These are phyloP conservation scores for Penicillium carneum DNA, from an alignment of 2,329 filamentous ascomycete genomes.

Conservation along the genomic window DNA sequence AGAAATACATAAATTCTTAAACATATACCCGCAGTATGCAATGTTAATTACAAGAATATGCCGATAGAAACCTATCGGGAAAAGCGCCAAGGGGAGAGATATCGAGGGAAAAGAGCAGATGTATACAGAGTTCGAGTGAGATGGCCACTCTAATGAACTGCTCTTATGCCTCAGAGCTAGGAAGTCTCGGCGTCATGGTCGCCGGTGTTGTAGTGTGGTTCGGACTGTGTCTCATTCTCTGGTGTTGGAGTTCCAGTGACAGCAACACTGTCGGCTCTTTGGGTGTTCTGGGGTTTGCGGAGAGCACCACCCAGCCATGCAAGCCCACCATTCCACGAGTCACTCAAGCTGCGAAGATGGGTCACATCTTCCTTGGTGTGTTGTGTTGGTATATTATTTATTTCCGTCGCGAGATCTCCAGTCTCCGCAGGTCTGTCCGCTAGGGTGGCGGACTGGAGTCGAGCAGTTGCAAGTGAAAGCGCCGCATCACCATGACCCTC, in stretches of 20 bases:
- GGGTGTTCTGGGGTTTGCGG: slow-evolving; percentile 25
- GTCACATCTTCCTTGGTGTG: slow-evolving; percentile 30
- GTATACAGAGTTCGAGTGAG: slow-evolving; percentile 15
- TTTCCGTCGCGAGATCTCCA: slow-evolving; percentile 31
- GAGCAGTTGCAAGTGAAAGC: slow-evolving; percentile 35
- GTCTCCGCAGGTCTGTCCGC: slow-evolving; percentile 29
- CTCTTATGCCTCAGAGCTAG: not conserved
- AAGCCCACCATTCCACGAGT: slow-evolving; percentile 47
- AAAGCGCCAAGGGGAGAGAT: slow-evolving; percentile 4
- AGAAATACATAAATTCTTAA: slow-evolving; percentile 25
- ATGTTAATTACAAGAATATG: slow-evolving; percentile 32
- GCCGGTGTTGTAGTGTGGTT: slow-evolving; percentile 4
- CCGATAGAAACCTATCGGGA: slow-evolving; percentile 20
- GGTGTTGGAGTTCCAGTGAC: slow-evolving; percentile 26
- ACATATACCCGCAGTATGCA: slow-evolving; percentile 30
- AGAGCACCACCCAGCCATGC: slow-evolving; percentile 48
- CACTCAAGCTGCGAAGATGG: slow-evolving; percentile 48
- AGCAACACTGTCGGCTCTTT: slow-evolving; percentile 19
- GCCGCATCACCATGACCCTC: slow-evolving; percentile 32
- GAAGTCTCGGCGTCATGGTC: slow-evolving; percentile 2
- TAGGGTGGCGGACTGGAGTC: slow-evolving; percentile 40
- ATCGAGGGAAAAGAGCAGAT: slow-evolving; percentile 3
- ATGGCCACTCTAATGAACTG: too few relatives aligned
- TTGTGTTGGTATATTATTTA: slow-evolving; percentile 16
- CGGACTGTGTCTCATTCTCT: slow-evolving; percentile 9